Evolutionary conservation across 345 rosid genomes (phyloP), one percentile per base, ranked within the genome.

Genomic region (Citropsis articulata): DNA sequence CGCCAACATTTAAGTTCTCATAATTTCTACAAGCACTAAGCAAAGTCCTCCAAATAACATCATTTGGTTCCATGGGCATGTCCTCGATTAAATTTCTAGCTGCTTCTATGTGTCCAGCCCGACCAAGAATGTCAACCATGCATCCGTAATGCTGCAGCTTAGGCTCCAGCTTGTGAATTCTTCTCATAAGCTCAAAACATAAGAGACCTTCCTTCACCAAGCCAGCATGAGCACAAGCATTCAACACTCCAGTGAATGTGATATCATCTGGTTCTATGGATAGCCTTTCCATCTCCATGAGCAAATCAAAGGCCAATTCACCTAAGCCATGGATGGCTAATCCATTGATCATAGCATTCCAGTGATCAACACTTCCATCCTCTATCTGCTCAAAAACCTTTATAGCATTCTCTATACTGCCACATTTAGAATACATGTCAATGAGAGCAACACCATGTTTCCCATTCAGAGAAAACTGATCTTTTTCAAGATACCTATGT

Each of bases 371-470:
- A 50, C 25, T 67, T 74, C 83, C 86, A 24, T 75, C 80, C 22
- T 73, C n/a, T 56, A 85, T 73, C 6, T 30, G 72, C 53, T 81
- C 83, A 60, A 88, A 88, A 27, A 86, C 78, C 60, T 71, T 71
- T 56, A 81, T 61, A 42, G 89, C 87, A 69, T 81, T 78, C 76
- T 86, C 81, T 48, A 83, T 66, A n/a, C 78, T 78, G 27, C 89
- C 91, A 70, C 88, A 86, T 75, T 88, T 88, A n/a, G 91, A 78
- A 66, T 88, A 88, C 89, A 86, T 86, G 72, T 85, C 88, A 77
- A 88, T 81, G 22, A 88, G 79, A 50, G 86, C 84, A 63, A 86
- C 89, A 16, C 86, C 89, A 59, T 86, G 88, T 76, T 86, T 86
- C 70, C 80, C 86, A 64, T 73, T 71, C 53, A 83, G 59, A 19